Percentiles rank a stretch among this genome's conserved stretches.
Conservation (phyloP, 2,329 filamentous ascomycete species). For the Penicillium sp. region DNA sequence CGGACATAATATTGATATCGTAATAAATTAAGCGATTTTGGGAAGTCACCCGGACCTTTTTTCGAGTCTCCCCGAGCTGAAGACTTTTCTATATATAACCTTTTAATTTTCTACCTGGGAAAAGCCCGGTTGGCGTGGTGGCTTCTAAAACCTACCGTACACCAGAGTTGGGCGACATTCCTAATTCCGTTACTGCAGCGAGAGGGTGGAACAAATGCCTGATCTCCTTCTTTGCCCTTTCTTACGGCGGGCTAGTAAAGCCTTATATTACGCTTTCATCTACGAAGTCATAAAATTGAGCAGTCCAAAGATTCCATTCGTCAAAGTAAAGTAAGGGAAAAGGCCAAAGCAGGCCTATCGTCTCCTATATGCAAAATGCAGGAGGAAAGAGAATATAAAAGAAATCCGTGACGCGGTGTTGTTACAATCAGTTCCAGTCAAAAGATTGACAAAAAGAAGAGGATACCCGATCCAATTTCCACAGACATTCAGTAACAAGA, state of each 20-base stretch:
- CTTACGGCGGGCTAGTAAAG: background rate
- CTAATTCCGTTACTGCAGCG: too few relatives aligned
- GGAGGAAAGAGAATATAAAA: conserved; percentile 16
- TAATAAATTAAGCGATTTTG: too few relatives aligned
- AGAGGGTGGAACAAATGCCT: too few relatives aligned
- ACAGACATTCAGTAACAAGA: background rate
- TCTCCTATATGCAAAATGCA: conserved; percentile 4
- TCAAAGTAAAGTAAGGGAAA: conserved; percentile 9
- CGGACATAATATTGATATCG: too few relatives aligned
- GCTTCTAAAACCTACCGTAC: too few relatives aligned
- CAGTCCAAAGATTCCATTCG: conserved; percentile 24
- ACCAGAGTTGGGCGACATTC: too few relatives aligned
- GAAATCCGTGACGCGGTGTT: conserved; percentile 6
- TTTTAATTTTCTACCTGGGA: too few relatives aligned
- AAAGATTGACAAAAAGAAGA: conserved; percentile 5
- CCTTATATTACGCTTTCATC: background rate
- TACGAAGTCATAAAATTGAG: conserved; percentile 1
- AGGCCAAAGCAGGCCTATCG: conserved; percentile 2
- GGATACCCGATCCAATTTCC: conserved; percentile 12
- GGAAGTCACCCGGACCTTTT: too few relatives aligned
- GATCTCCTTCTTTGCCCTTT: too few relatives aligned
- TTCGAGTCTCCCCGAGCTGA: too few relatives aligned
- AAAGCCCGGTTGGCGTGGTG: too few relatives aligned
- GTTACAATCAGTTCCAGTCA: conserved; percentile 12
- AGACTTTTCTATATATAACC: too few relatives aligned